Conservation (phyloP, 2,329 filamentous ascomycete species). For the Ceratocystis cacaofunesta region DNA sequence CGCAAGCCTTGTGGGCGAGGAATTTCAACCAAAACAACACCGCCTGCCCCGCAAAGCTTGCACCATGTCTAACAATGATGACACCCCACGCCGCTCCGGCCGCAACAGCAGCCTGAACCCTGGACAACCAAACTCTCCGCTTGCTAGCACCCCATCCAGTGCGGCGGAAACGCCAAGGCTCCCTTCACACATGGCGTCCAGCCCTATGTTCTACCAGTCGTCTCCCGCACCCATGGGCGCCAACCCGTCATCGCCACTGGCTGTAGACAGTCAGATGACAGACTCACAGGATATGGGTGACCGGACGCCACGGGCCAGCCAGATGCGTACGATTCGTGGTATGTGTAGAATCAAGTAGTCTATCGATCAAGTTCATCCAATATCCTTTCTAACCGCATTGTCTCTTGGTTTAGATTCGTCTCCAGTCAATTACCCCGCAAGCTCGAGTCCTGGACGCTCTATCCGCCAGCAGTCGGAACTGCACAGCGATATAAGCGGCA, state of each 20-base stretch:
- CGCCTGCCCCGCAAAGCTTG: neutral
- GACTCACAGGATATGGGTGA: constrained; percentile 38
- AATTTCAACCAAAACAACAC: neutral
- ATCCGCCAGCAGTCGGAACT: constrained; percentile 52
- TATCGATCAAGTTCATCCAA: neutral
- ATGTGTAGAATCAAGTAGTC: neutral
- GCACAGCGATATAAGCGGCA: constrained; percentile 67
- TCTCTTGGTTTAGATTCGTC: constrained; percentile 57
- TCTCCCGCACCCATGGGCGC: constrained; percentile 27
- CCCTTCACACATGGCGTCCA: constrained; percentile 45
- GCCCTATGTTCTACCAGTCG: constrained; percentile 63
- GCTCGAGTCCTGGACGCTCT: constrained; percentile 65
- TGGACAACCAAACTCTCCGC: neutral
- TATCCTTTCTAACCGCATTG: neutral
- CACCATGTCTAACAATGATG: constrained; percentile 14
- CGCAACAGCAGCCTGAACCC: constrained; percentile 9
- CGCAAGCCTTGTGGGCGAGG: neutral
- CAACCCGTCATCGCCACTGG: constrained; percentile 8
- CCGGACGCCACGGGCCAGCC: constrained; percentile 54
- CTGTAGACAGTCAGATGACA: constrained; percentile 32
- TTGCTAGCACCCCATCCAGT: constrained; percentile 12
- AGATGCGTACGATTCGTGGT: constrained; percentile 13
- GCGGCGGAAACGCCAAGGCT: constrained; percentile 13
- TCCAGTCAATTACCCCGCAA: constrained; percentile 78
- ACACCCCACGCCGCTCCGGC: constrained; percentile 12